phyloP scores from a whole-genome alignment of 2,329 filamentous ascomycete genomes.

The Lojkania enalia region DNA sequence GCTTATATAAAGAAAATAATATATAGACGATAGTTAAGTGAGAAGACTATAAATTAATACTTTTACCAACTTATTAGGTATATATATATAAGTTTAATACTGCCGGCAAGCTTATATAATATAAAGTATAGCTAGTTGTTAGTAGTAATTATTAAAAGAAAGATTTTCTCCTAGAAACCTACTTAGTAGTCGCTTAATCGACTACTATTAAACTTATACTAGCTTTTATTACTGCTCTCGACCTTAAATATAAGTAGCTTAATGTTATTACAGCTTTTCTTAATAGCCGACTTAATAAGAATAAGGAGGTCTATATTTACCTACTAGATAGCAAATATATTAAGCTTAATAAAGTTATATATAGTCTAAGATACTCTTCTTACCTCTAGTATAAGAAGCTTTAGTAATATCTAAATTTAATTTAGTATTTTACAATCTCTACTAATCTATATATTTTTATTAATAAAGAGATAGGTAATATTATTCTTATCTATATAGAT shows the following conservation, averaged over 20 bases:
- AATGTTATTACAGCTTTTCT: background rate
- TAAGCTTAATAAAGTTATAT: background rate
- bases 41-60: background rate
- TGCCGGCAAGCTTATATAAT: background rate
- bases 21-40: background rate
- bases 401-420: background rate
- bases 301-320: background rate
- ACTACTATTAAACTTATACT: background rate
- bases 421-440: background rate
- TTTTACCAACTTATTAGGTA: background rate
- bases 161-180: background rate
- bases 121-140: background rate
- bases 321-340: background rate
- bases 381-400: background rate
- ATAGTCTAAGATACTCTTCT: background rate
- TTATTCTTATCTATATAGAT: background rate
- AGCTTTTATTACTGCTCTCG: background rate
- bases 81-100: background rate
- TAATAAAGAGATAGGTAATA: background rate
- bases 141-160: background rate
- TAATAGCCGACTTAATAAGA: background rate
- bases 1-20: background rate
- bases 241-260: background rate
- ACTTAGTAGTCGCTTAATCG: background rate
- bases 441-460: background rate